A percentile compares a stretch with the other conserved stretches of the same genome.
Conservation (phyloP, 2,329 filamentous ascomycete genomes). For the Paecilomyces formosus region DNA sequence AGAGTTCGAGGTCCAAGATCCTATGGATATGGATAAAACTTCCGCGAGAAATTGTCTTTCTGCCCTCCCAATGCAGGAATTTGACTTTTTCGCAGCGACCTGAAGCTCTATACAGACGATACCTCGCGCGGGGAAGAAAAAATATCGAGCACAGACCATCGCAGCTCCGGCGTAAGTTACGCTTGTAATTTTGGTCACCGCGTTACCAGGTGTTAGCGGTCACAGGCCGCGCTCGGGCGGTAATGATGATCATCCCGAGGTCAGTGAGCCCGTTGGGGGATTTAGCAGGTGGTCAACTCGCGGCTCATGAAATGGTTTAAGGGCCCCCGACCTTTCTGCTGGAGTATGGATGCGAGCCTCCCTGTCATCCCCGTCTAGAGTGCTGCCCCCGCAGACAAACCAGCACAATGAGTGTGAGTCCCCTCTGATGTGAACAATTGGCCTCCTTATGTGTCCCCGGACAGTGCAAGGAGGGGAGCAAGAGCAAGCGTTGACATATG, state of each 20-base stretch:
- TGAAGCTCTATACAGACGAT: not conserved
- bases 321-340: not conserved
- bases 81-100: not conserved
- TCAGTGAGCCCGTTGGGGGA: not conserved
- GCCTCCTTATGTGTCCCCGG: not conserved
- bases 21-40: not conserved
- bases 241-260: not conserved
- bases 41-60: not conserved
- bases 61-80: not conserved
- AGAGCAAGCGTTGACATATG: slow-evolving; percentile 12
- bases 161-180: not conserved
- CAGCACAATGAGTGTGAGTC: slow-evolving; percentile 16
- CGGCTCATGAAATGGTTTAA: not conserved
- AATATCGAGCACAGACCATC: not conserved
- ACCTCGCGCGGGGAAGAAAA: not conserved
- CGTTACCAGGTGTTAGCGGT: not conserved
- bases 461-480: not conserved
- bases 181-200: not conserved
- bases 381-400: not conserved
- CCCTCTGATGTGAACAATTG: not conserved
- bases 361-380: not conserved
- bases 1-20: not conserved
- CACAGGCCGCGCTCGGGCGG: not conserved
- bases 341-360: slow-evolving; percentile 6
- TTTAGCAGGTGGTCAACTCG: not conserved